Evolutionary conservation across 1,284 basidiomycete genomes (phyloP).

Genomic region (Papiliotrema fonsecae): DNA sequence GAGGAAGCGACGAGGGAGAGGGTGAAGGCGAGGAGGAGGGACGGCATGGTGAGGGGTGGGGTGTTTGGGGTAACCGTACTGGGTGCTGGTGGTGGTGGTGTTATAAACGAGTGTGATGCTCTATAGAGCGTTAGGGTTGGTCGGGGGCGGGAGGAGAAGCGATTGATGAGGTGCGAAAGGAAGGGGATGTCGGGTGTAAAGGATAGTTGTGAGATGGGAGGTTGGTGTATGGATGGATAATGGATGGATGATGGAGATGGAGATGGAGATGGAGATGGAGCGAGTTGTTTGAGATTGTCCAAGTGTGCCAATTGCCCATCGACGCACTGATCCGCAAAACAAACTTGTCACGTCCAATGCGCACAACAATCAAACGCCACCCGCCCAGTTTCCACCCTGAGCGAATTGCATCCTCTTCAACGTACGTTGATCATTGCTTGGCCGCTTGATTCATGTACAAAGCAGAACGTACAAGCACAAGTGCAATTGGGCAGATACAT

Average conservation of each 20-base stretch:
- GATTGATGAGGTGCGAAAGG: background rate
- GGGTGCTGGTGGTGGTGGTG: background rate
- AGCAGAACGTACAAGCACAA: no score
- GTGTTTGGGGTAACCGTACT: background rate
- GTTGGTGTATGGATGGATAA: no score
- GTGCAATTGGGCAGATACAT: no score
- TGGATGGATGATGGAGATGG: background rate
- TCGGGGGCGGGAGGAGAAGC: no score
- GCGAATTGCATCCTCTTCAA: no score
- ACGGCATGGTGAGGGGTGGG: conserved; percentile 1
- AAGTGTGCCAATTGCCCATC: background rate
- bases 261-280: background rate
- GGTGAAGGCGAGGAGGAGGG: background rate
- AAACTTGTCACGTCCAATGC: background rate
- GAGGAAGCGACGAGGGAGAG: conserved; percentile 1
- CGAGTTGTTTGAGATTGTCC: background rate
- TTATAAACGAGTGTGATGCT: background rate
- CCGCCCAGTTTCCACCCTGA: no score
- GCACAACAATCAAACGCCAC: no score
- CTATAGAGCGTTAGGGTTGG: no score
- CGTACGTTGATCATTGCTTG: no score
- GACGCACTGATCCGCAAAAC: background rate
- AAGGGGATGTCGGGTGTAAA: no score
- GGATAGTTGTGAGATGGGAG: no score
- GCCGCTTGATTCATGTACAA: no score